Base-by-base conservation (phyloP, 768 basidiomycete genomes). In the Cyclocybe cylindracea region DNA sequence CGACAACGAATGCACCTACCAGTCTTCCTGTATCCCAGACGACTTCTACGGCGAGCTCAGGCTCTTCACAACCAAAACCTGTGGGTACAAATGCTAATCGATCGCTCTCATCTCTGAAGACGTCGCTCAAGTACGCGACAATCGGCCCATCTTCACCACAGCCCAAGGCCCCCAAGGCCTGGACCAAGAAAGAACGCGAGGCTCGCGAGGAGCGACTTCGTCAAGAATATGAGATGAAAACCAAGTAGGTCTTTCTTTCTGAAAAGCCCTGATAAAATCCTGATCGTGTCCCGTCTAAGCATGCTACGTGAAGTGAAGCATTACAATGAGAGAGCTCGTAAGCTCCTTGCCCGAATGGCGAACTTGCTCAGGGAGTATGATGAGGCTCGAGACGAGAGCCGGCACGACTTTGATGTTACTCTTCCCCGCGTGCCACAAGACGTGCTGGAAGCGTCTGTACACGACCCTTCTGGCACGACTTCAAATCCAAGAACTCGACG, bases 391-490 rank as follows among this genome's bases (percentile, higher is more conserved):
- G 67, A 75, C n/a, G 71, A 72, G 32, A 69, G 86, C 37, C 72
- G 78, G 52, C 71, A 71, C 18, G 64, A 75, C 3, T 70, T 85
- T 18, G 82, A 77, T 11, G 65, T 80, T 29, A 65, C 73, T 7
- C 73, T 82, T 56, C 69, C 62, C 11, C 69, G 71, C 36, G 71
- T 91, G 37, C 84, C 89, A 6, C 72, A 73, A 56, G 86, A 89
- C 16, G 74, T 91, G 6, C 66, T 89, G 35, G 89, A 91, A 44
- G 85, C 88, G 2, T 83, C 90, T 60, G 80, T 78, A 35, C 87
- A 88, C 53, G 89, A 92, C 63, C 89, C 89, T 43, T 82, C 87
- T 2, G 83, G 24, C 24, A 24, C 85, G n/a, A 83, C 90, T 14
- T 87, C 83, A 2, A 78, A 86, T 13, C 69, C 78, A 5, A 24